Evolutionary conservation across 2,329 filamentous ascomycete species (phyloP).

Genomic region (Passalora sequoiae): DNA sequence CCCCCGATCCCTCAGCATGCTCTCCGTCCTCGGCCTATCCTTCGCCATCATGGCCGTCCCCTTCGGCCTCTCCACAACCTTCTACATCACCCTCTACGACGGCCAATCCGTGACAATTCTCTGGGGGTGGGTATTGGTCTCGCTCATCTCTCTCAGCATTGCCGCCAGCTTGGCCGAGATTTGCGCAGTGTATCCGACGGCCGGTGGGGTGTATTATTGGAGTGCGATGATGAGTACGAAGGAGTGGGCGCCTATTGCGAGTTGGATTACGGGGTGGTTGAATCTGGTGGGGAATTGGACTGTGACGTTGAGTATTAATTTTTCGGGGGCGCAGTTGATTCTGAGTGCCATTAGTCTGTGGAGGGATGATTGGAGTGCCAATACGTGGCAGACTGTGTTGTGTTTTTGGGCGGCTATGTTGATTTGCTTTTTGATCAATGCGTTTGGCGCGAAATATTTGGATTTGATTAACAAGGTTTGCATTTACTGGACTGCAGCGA

Average conservation of each 20-base stretch:
- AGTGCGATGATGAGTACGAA: conserved; percentile 60
- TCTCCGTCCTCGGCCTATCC: conserved; percentile 63
- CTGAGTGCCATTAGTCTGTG: conserved; percentile 64
- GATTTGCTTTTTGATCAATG: conserved; percentile 59
- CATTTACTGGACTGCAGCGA: conserved; percentile 65
- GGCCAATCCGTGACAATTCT: conserved; percentile 65
- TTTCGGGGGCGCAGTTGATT: conserved; percentile 65
- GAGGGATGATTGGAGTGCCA: conserved; percentile 63
- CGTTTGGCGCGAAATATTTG: conserved; percentile 58
- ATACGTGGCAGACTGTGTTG: conserved; percentile 63
- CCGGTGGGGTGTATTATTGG: conserved; percentile 67
- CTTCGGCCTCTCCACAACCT: conserved; percentile 62
- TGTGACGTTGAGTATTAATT: conserved; percentile 60
- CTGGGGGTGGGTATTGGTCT: conserved; percentile 65
- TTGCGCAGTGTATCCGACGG: conserved; percentile 63
- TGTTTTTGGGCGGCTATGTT: conserved; percentile 68
- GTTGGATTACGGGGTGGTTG: conserved; percentile 66
- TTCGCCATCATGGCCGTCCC: conserved; percentile 73
- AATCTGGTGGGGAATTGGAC: conserved; percentile 72
- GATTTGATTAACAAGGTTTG: conserved; percentile 68
- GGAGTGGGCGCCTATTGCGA: conserved; percentile 61
- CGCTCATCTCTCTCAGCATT: conserved; percentile 58
- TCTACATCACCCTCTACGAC: conserved; percentile 63
- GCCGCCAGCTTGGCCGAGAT: conserved; percentile 65
- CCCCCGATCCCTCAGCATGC: conserved; percentile 62